These are phyloP conservation scores for Takakia lepidozioides DNA, from an alignment of 225 moss, liverwort and hornwort species.

Conservation along the genomic window DNA sequence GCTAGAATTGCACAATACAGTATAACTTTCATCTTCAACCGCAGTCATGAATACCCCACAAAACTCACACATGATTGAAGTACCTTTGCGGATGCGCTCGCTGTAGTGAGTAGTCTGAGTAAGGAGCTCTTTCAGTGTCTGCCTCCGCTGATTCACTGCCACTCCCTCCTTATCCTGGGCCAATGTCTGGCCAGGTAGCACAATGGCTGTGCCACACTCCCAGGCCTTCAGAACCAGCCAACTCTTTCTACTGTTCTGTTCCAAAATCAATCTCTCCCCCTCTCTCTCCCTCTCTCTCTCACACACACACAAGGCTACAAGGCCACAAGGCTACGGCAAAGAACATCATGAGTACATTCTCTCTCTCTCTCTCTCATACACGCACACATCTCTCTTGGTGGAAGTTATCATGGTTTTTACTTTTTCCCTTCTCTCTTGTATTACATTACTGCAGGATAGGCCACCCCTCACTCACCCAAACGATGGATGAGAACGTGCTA, in stretches of 20 bases:
- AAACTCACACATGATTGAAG: too few relatives aligned
- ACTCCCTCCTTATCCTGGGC: slow-evolving; percentile 78
- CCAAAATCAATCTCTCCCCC: neutral
- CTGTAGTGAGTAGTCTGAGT: slow-evolving; percentile 85
- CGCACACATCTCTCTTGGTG: too few relatives aligned
- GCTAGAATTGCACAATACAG: neutral
- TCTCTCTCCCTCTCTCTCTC: neutral
- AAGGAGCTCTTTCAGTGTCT: slow-evolving; percentile 90
- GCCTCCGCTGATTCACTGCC: slow-evolving; percentile 78
- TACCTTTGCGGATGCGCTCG: slow-evolving; percentile 89
- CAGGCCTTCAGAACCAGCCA: slow-evolving; percentile 6
- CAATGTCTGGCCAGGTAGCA: slow-evolving; percentile 78
- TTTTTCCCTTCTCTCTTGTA: too few relatives aligned
- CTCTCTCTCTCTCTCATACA: too few relatives aligned
- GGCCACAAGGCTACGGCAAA: too few relatives aligned
- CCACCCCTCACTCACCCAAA: too few relatives aligned
- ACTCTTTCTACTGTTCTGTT: neutral
- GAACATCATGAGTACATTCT: too few relatives aligned
- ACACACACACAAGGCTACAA: neutral
- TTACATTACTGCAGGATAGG: too few relatives aligned
- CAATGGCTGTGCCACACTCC: slow-evolving; percentile 59
- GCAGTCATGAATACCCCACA: too few relatives aligned
- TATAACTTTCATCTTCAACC: too few relatives aligned
- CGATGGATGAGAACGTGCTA: too few relatives aligned
- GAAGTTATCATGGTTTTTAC: too few relatives aligned